These are phyloP conservation scores for Talaromyces stipitatus DNA, from an alignment of 495 filamentous ascomycete species.

Conservation along the genomic window DNA sequence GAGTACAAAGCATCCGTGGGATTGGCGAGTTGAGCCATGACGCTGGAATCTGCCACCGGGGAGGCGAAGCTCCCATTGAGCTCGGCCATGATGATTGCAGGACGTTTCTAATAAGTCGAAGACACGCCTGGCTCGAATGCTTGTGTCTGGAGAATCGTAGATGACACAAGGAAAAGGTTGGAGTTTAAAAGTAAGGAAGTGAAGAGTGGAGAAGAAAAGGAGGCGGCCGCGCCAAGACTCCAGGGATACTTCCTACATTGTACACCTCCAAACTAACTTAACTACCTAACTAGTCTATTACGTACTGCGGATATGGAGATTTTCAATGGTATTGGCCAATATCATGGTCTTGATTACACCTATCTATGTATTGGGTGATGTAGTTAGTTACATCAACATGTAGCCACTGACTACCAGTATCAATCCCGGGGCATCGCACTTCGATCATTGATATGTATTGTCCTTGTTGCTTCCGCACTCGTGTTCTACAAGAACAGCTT, in stretches of 20 bases:
- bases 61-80: slow-evolving; percentile 68
- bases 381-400: too few species aligned
- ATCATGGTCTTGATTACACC: background rate
- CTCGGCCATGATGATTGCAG: slow-evolving; percentile 43
- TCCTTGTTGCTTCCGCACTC: too few species aligned
- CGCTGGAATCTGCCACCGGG: slow-evolving; percentile 61
- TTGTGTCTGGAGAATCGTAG: background rate
- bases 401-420: background rate
- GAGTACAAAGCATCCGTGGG: slow-evolving; percentile 32
- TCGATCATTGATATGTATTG: too few species aligned
- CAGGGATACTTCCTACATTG: background rate
- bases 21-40: slow-evolving; percentile 38
- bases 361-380: background rate
- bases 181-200: slow-evolving; percentile 12
- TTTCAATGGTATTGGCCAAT: background rate
- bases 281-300: too few species aligned
- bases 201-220: slow-evolving; percentile 13
- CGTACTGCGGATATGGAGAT: too few species aligned
- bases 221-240: slow-evolving; percentile 5
- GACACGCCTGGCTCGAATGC: background rate
- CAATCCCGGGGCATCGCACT: too few species aligned
- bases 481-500: too few species aligned
- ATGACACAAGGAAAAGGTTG: background rate
- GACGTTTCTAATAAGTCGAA: background rate
- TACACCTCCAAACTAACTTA: background rate